These are phyloP conservation scores for Hyaloscypha finlandica DNA, from an alignment of 495 filamentous ascomycete species.

Conservation along the genomic window DNA sequence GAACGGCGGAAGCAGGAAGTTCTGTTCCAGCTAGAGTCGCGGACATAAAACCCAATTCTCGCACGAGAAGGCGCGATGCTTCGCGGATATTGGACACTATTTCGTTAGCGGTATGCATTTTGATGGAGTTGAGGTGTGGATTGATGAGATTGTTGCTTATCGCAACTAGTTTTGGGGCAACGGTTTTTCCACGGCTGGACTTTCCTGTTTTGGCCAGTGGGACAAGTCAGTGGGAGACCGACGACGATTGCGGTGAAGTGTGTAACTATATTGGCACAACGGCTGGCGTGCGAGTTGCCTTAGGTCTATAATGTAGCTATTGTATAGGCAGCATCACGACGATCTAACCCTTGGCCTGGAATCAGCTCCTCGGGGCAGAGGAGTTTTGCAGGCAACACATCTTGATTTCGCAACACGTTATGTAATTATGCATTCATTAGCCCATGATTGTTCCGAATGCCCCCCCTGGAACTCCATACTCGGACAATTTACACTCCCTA, in stretches of 20 bases:
- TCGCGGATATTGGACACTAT: conserved; percentile 21
- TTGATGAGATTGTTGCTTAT: background rate
- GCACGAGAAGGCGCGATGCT: conserved; percentile 32
- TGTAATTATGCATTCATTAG: no score
- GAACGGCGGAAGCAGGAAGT: conserved; percentile 31
- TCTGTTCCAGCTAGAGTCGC: conserved; percentile 21
- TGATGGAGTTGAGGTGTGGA: background rate
- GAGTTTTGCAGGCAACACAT: no score
- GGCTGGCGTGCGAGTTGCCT: no score
- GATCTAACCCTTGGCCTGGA: no score
- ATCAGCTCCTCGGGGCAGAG: no score
- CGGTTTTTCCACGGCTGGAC: background rate
- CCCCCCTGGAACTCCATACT: no score
- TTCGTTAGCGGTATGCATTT: background rate
- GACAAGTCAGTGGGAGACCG: background rate
- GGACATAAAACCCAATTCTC: conserved; percentile 33
- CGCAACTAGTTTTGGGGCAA: background rate
- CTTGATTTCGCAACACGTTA: no score
- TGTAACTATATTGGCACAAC: background rate
- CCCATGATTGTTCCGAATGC: no score
- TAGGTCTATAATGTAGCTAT: no score
- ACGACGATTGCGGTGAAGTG: background rate
- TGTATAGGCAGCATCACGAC: no score
- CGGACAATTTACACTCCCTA: background rate
- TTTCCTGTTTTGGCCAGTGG: background rate